Evolutionary conservation across 1,284 basidiomycete species (phyloP).

Genomic region (Puccinia coronata): DNA sequence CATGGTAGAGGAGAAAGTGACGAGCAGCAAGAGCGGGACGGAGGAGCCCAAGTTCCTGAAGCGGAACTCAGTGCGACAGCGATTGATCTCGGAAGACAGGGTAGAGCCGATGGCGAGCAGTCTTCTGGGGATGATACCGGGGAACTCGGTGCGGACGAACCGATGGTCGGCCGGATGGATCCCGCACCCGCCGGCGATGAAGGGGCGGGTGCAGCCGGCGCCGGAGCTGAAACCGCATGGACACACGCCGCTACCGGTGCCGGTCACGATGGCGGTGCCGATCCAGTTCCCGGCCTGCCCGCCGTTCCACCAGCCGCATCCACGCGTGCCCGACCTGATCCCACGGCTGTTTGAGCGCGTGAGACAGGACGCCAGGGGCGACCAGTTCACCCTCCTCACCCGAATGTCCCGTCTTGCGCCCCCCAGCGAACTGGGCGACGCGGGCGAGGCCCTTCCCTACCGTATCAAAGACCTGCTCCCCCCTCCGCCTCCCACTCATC

Average conservation of each 20-base stretch:
- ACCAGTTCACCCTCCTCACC: conserved; percentile 52
- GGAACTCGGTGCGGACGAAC: conserved; percentile 6
- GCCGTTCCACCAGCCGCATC: conserved; percentile 48
- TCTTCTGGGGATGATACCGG: conserved; percentile 6
- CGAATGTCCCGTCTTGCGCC: conserved; percentile 55
- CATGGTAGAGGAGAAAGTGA: conserved; percentile 10
- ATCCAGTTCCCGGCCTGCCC: conserved; percentile 50
- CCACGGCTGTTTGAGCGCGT: conserved; percentile 45
- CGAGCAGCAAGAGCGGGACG: neutral
- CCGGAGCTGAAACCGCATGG: conserved; percentile 53
- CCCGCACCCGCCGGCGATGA: conserved; percentile 15
- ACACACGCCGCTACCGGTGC: conserved; percentile 52
- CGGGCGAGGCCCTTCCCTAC: conserved; percentile 54
- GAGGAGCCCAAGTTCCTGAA: neutral
- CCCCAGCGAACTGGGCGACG: conserved; percentile 54
- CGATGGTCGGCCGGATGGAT: conserved; percentile 48
- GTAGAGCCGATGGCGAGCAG: neutral
- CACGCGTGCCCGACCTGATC: conserved; percentile 51
- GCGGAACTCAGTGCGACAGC: neutral
- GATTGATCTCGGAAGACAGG: neutral
- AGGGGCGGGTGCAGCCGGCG: neutral
- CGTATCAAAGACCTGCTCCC: conserved; percentile 50
- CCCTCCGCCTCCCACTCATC: neutral
- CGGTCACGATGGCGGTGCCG: conserved; percentile 54
- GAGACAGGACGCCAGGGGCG: conserved; percentile 42